A percentile compares a stretch with the other conserved stretches of the same genome.
Conservation (phyloP, 345 rosid species). For the Theobroma cacao region DNA sequence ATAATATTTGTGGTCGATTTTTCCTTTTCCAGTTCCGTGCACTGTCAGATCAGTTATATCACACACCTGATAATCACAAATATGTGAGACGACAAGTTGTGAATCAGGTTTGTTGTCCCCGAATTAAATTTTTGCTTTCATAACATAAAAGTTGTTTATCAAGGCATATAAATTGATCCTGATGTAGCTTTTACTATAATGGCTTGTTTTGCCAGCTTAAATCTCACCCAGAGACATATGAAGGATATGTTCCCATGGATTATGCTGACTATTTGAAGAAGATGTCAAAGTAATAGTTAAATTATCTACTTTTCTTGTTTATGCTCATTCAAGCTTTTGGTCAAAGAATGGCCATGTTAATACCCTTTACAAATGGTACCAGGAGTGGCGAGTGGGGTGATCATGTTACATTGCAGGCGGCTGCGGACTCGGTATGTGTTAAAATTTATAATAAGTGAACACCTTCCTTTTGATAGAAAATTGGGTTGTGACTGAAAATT, state of each 20-base stretch:
- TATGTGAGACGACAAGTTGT: conserved; percentile 50
- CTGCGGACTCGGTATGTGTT: conserved; percentile 61
- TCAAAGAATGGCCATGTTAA: conserved; percentile 9
- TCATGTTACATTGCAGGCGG: conserved; percentile 77
- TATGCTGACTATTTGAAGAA: conserved; percentile 67
- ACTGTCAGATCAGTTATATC: conserved; percentile 65
- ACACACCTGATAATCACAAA: conserved; percentile 63
- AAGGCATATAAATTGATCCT: neutral
- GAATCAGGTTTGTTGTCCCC: conserved; percentile 53
- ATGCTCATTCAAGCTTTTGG: neutral
- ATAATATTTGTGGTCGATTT: neutral
- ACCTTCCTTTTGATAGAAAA: conserved; percentile 2
- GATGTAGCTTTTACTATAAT: conserved; percentile 10
- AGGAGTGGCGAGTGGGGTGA: conserved; percentile 80
- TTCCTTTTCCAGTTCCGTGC: conserved; percentile 64
- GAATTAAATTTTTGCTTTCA: neutral
- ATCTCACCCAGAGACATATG: conserved; percentile 56
- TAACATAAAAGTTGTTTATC: neutral
- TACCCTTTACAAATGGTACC: conserved; percentile 21
- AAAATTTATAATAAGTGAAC: neutral
- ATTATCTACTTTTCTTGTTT: conserved; percentile 9
- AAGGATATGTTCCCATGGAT: conserved; percentile 84
- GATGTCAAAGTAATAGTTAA: conserved; percentile 53
- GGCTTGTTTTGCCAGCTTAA: conserved; percentile 48
- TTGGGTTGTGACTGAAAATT: neutral